These are phyloP conservation scores for Entomortierella beljakovae DNA, from an alignment of 192 early-diverging fungal genomes.

Conservation along the genomic window DNA sequence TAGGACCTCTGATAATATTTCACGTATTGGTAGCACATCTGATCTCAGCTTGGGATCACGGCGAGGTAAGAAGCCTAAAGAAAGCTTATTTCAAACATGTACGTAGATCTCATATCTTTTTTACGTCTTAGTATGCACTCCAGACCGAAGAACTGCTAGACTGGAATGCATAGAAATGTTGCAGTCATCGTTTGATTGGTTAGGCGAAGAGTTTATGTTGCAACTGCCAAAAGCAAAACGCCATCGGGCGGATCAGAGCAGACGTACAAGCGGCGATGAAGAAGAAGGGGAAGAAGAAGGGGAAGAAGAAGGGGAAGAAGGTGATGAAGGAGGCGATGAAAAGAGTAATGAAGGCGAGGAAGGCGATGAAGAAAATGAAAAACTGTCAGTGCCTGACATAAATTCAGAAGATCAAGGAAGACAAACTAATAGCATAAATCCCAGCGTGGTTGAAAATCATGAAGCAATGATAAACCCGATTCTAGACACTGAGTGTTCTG, in stretches of 20 bases:
- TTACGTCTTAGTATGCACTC: background rate
- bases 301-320: background rate
- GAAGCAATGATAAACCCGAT: background rate
- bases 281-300: background rate
- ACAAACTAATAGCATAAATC: background rate
- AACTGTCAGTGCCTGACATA: background rate
- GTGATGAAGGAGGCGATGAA: background rate
- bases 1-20: too few relatives aligned
- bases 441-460: background rate
- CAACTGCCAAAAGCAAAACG: background rate
- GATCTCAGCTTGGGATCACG: too few relatives aligned
- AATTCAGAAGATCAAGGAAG: background rate
- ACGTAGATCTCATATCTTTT: background rate
- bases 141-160: constrained; percentile 4
- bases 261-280: background rate
- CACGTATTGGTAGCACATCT: too few relatives aligned
- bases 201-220: constrained; percentile 8
- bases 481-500: background rate
- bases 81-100: background rate
- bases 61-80: background rate
- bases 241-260: background rate
- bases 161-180: constrained; percentile 7
- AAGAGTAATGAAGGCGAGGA: background rate
- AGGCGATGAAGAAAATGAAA: background rate
- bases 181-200: constrained; percentile 11